phyloP scores from a whole-genome alignment of 345 rosid species.

The Geranium rotundifolium region DNA sequence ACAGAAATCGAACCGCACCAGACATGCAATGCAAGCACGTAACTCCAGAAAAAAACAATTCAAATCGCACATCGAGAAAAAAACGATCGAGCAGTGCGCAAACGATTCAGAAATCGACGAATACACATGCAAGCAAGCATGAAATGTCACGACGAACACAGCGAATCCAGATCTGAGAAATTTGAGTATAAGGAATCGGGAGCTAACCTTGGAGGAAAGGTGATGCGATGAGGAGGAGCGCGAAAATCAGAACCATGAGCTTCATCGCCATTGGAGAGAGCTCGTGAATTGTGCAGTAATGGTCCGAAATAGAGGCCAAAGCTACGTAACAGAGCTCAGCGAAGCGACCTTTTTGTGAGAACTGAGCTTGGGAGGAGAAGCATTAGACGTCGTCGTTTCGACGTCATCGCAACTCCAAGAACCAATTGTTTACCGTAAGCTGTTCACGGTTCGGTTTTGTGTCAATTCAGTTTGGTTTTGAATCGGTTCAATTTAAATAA shows the following conservation, averaged over 20 bases:
- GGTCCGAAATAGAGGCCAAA: too few relatives aligned
- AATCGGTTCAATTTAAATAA: too few relatives aligned
- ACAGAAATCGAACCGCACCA: background rate
- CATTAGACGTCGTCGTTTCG: too few relatives aligned
- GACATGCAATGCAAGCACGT: background rate
- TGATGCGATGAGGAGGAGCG: slow-evolving; percentile 19
- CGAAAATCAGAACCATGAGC: background rate
- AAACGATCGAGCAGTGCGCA: too few relatives aligned
- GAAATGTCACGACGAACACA: background rate
- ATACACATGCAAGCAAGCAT: background rate
- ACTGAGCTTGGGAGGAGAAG: too few relatives aligned
- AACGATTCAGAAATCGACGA: background rate
- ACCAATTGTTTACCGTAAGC: too few relatives aligned
- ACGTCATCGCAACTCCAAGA: too few relatives aligned
- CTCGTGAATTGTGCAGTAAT: too few relatives aligned
- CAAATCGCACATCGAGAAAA: background rate
- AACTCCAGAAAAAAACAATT: background rate
- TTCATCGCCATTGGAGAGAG: background rate
- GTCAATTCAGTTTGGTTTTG: too few relatives aligned
- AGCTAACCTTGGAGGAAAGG: slow-evolving; percentile 62
- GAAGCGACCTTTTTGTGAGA: too few relatives aligned
- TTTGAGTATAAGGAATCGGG: slow-evolving; percentile 19
- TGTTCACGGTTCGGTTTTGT: too few relatives aligned
- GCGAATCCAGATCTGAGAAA: slow-evolving; percentile 14
- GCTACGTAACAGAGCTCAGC: too few relatives aligned